Evolutionary conservation across 108 stramenopile species (phyloP).

Genomic region (Cafeteria roenbergensis): DNA sequence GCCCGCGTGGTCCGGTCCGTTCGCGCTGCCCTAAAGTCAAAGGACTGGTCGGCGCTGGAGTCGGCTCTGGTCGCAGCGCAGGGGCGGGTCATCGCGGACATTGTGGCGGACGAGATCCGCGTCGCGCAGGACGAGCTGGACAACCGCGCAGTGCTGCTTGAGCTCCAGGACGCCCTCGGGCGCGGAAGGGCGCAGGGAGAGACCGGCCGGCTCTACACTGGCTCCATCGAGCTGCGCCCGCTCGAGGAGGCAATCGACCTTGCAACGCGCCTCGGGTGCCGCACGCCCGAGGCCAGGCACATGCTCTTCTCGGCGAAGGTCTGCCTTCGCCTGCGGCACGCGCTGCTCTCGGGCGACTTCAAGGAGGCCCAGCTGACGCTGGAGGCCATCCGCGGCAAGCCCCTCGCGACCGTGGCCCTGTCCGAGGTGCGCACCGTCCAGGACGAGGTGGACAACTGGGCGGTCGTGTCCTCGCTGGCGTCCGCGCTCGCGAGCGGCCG

Average conservation of each 20-base stretch:
- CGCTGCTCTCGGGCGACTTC: conserved; percentile 3
- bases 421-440: not conserved
- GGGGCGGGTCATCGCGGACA: not conserved
- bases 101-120: conserved; percentile 6
- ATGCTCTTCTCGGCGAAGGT: conserved; percentile 18
- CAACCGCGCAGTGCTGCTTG: conserved; percentile 15
- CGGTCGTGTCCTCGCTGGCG: not conserved
- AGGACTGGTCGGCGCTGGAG: conserved; percentile 10
- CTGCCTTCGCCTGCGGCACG: conserved; percentile 13
- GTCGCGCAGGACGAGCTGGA: conserved; percentile 21
- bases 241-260: conserved; percentile 13
- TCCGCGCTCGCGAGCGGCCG: not conserved
- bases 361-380: conserved; percentile 12
- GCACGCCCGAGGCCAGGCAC: conserved; percentile 12
- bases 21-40: not conserved
- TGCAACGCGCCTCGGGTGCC: conserved; percentile 7
- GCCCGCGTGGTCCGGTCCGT: conserved; percentile 7
- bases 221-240: conserved; percentile 4
- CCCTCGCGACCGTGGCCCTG: conserved; percentile 2
- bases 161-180: conserved; percentile 9
- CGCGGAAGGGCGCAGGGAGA: conserved; percentile 2
- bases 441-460: conserved; percentile 15
- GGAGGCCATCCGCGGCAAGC: not conserved
- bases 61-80: conserved; percentile 3
- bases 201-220: conserved; percentile 7